phyloP scores from a whole-genome alignment of 352 stramenopile species.

The Blastocystis sp. region DNA sequence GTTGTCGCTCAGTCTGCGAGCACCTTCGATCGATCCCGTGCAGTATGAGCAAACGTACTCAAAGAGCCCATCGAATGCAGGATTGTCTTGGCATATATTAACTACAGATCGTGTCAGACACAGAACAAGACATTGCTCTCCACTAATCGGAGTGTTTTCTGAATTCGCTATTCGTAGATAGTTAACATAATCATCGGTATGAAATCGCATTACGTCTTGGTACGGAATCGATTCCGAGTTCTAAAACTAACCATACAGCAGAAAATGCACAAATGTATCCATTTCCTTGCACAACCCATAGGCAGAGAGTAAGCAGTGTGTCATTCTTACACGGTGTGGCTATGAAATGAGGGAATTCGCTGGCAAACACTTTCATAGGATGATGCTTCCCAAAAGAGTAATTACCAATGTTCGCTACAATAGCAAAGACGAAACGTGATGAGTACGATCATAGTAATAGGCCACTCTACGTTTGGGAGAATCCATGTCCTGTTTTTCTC shows the following conservation, averaged over 20 bases:
- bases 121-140: conserved; percentile 68
- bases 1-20: conserved; percentile 89
- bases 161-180: conserved; percentile 88
- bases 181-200: conserved; percentile 93
- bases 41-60: conserved; percentile 95
- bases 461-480: background rate
- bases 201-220: conserved; percentile 90
- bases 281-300: conserved; percentile 97
- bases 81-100: conserved; percentile 91
- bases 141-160: conserved; percentile 71
- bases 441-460: conserved; percentile 51
- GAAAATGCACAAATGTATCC: conserved; percentile 86
- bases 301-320: conserved; percentile 92
- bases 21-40: conserved; percentile 82
- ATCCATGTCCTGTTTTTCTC: background rate
- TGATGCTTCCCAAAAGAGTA: conserved; percentile 65
- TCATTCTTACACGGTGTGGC: conserved; percentile 87
- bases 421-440: background rate
- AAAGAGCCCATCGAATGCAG: conserved; percentile 95
- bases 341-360: conserved; percentile 71
- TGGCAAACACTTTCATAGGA: conserved; percentile 63
- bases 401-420: background rate
- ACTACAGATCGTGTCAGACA: conserved; percentile 75
- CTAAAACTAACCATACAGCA: background rate
- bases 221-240: conserved; percentile 71